phyloP scores from a whole-genome alignment of 768 basidiomycete genomes.

The Auriscalpium orientale region DNA sequence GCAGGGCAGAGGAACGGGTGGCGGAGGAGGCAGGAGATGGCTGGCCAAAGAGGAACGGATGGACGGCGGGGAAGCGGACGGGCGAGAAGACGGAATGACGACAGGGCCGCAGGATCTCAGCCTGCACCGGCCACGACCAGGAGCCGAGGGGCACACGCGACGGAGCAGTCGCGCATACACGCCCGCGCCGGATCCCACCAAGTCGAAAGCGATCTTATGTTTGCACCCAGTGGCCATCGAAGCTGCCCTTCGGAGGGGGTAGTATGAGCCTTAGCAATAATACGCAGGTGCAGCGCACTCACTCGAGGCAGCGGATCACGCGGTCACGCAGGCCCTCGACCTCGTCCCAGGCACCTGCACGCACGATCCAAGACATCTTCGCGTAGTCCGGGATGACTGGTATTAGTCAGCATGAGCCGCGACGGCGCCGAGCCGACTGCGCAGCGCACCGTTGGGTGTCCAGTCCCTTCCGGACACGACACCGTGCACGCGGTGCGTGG shows the following conservation, averaged over 20 bases:
- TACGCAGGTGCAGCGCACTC: conserved; percentile 18
- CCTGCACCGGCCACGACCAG: too few relatives aligned
- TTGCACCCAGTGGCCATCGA: conserved; percentile 10
- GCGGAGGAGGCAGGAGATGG: too few relatives aligned
- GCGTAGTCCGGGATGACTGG: conserved; percentile 81
- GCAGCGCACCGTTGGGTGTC: conserved; percentile 53
- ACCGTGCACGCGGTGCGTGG: conserved; percentile 73
- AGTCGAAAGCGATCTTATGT: not conserved
- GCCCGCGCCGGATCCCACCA: too few relatives aligned
- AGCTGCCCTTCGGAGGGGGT: conserved; percentile 1
- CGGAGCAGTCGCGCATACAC: too few relatives aligned
- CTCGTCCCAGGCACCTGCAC: conserved; percentile 58
- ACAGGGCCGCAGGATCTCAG: too few relatives aligned
- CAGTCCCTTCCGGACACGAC: conserved; percentile 64
- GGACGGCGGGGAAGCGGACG: too few relatives aligned
- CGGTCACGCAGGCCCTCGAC: conserved; percentile 47
- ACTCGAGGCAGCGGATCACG: conserved; percentile 69
- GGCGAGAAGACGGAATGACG: too few relatives aligned
- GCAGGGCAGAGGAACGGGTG: too few relatives aligned
- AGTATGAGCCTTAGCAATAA: not conserved
- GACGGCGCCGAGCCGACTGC: not conserved
- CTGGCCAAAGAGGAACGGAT: too few relatives aligned
- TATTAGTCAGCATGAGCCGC: not conserved
- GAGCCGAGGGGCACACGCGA: too few relatives aligned
- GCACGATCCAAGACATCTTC: conserved; percentile 62